A percentile compares a stretch with the other conserved stretches of the same genome.
Evolutionary conservation across 345 rosid species (phyloP).

Genomic region (Kernera saxatilis): DNA sequence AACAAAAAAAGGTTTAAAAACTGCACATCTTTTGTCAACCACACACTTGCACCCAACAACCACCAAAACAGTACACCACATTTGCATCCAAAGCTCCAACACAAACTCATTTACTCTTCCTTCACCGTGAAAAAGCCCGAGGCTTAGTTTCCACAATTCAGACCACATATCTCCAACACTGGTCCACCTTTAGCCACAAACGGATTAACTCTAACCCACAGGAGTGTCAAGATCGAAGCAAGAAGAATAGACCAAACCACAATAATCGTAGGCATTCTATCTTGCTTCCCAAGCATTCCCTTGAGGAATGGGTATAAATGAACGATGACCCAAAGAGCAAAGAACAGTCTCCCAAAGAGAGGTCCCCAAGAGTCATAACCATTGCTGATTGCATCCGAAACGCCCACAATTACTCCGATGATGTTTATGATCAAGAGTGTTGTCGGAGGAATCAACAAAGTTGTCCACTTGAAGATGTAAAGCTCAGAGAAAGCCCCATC

Average conservation of each 20-base stretch:
- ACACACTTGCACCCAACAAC: constrained; percentile 10
- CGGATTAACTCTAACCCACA: constrained; percentile 92
- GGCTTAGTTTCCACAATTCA: constrained; percentile 61
- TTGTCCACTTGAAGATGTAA: constrained; percentile 93
- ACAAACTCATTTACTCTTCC: neutral
- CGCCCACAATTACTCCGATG: constrained; percentile 72
- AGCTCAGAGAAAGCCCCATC: constrained; percentile 92
- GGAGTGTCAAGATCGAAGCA: constrained; percentile 77
- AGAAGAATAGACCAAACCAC: constrained; percentile 92
- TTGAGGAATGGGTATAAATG: constrained; percentile 92
- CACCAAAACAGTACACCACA: constrained; percentile 6
- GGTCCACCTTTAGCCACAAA: constrained; percentile 84
- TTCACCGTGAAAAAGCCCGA: neutral
- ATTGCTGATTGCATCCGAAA: constrained; percentile 86
- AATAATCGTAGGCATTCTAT: constrained; percentile 82
- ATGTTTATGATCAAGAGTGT: constrained; percentile 81
- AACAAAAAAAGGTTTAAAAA: neutral
- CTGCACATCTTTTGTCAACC: constrained; percentile 23
- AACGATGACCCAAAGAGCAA: constrained; percentile 80
- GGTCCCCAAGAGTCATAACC: constrained; percentile 99
- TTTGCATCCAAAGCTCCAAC: constrained; percentile 12
- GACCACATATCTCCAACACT: constrained; percentile 77
- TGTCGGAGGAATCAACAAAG: constrained; percentile 73
- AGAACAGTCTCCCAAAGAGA: constrained; percentile 82
- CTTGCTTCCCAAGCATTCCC: constrained; percentile 91